phyloP scores from a whole-genome alignment of 495 filamentous ascomycete species.

The Diplogelasinospora grovesii region DNA sequence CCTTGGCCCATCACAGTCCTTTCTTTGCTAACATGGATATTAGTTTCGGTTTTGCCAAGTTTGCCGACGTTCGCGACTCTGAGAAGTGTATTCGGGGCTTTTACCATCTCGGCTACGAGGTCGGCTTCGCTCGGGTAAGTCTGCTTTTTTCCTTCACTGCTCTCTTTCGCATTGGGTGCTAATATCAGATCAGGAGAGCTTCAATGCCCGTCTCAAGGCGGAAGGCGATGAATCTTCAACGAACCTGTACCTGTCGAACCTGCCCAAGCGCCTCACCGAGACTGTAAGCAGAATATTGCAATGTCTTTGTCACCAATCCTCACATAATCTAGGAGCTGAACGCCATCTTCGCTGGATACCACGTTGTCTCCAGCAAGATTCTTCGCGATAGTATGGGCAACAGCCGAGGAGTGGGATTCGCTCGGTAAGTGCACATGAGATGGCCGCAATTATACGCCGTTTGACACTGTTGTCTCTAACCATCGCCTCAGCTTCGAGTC shows the following conservation, averaged over 20 bases:
- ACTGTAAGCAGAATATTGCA: conserved; percentile 46
- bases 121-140: conserved; percentile 82
- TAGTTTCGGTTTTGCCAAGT: conserved; percentile 96
- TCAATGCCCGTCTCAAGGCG: conserved; percentile 91
- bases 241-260: conserved; percentile 94
- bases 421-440: conserved; percentile 81
- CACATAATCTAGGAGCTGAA: conserved; percentile 59
- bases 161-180: conserved; percentile 6
- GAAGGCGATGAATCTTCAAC: conserved; percentile 79
- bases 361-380: conserved; percentile 85
- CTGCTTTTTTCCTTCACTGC: not conserved
- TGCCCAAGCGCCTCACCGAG: conserved; percentile 85
- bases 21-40: conserved; percentile 13
- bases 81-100: conserved; percentile 97
- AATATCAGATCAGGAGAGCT: conserved; percentile 62
- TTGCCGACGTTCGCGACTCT: conserved; percentile 76
- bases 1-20: not conserved
- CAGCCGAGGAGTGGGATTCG: conserved; percentile 95
- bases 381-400: conserved; percentile 82
- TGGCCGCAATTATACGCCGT: conserved; percentile 2
- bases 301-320: conserved; percentile 4
- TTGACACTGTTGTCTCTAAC: conserved; percentile 14
- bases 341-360: conserved; percentile 75
- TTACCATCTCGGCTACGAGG: conserved; percentile 87
- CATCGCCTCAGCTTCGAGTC: conserved; percentile 62